Conservation (phyloP, 306 rosid genomes). For the Corylus heterophylla region DNA sequence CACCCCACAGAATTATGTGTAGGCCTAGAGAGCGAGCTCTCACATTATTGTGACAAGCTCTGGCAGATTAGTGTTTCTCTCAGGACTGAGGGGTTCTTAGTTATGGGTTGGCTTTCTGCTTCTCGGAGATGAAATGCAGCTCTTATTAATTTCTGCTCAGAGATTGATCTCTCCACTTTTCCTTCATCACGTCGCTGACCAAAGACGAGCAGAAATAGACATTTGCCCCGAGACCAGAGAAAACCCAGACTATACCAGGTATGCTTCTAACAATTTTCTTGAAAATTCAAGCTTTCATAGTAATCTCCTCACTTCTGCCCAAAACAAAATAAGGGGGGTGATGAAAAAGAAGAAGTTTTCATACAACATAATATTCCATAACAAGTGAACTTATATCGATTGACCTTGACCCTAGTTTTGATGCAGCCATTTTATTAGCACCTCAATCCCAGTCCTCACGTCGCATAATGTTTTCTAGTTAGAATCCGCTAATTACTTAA, state of each 20-base stretch:
- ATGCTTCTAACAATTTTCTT: background rate
- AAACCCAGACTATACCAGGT: conserved; percentile 2
- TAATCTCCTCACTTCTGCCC: conserved; percentile 1
- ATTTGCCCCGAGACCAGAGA: background rate
- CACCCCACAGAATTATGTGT: background rate
- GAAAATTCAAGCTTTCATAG: conserved; percentile 15
- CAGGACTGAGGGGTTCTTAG: background rate
- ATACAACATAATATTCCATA: background rate
- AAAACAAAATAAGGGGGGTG: background rate
- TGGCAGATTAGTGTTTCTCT: background rate
- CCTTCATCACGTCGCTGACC: background rate
- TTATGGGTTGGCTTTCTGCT: conserved; percentile 5
- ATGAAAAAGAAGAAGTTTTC: conserved; percentile 7
- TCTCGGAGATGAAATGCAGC: background rate
- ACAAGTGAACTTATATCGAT: conserved; percentile 17
- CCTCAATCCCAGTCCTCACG: conserved; percentile 10
- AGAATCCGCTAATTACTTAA: conserved; percentile 7
- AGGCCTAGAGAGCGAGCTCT: background rate
- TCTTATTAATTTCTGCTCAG: conserved; percentile 1
- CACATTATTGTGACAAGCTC: background rate
- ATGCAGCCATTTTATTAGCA: conserved; percentile 9
- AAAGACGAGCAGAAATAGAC: background rate
- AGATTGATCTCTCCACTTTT: background rate
- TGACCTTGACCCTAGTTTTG: conserved; percentile 28
- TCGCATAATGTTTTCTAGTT: background rate